Conservation (phyloP, 768 basidiomycete species). For the Hypholoma fasciculare region DNA sequence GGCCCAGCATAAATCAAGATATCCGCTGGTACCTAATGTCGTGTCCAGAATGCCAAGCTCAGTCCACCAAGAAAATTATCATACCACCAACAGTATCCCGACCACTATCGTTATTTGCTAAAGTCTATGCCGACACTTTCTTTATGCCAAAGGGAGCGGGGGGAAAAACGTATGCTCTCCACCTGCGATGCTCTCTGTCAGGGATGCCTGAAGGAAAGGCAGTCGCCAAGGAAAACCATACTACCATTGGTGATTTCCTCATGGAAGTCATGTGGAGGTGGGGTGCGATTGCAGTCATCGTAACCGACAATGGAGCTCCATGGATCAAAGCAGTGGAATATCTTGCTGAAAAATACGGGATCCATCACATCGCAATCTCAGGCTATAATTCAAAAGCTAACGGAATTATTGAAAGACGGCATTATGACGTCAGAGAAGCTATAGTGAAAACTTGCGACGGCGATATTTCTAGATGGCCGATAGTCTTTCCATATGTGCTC, state of each 20-base stretch:
- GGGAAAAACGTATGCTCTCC: conserved; percentile 13
- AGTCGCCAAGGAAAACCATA: background rate
- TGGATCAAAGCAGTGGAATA: background rate
- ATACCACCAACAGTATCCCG: conserved; percentile 22
- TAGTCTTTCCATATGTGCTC: conserved; percentile 20
- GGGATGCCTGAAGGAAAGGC: conserved; percentile 15
- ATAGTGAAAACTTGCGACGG: conserved; percentile 26
- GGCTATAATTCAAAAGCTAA: background rate
- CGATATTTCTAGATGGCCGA: conserved; percentile 28
- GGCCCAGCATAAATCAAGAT: conserved; percentile 20
- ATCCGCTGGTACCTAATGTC: conserved; percentile 24
- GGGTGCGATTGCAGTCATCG: conserved; percentile 19
- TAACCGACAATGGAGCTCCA: conserved; percentile 8
- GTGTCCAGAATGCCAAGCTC: conserved; percentile 36
- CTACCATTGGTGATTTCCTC: conserved; percentile 7
- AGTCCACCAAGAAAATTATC: conserved; percentile 15
- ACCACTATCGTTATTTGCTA: conserved; percentile 23
- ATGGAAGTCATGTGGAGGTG: conserved; percentile 16
- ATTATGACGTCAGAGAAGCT: background rate
- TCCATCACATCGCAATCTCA: too few species aligned
- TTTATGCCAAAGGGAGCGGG: conserved; percentile 24
- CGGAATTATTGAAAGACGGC: background rate
- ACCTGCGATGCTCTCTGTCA: conserved; percentile 10
- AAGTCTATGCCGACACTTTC: conserved; percentile 37
- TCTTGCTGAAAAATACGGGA: background rate